Conservation (phyloP, 352 stramenopile genomes). For the Globisporangium yorkense region DNA sequence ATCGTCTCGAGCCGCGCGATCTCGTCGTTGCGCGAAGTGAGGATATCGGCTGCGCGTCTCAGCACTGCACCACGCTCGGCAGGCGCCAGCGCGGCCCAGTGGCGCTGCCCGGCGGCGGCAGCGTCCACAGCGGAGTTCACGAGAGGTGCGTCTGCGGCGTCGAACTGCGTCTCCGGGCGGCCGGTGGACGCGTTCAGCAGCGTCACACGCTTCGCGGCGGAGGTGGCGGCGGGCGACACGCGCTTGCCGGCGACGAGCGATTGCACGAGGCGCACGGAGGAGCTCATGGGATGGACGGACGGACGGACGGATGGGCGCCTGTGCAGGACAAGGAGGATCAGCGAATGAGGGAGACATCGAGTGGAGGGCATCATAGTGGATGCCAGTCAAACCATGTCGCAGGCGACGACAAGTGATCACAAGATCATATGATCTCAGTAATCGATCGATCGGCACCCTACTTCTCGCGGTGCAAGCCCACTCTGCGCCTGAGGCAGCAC, state of each 20-base stretch:
- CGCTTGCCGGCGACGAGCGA: constrained; percentile 76
- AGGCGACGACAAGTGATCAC: background rate
- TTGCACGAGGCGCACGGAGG: constrained; percentile 21
- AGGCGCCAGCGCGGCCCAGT: constrained; percentile 62
- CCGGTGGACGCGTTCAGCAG: constrained; percentile 56
- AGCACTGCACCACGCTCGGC: constrained; percentile 58
- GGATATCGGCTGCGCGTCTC: constrained; percentile 50
- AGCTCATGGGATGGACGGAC: constrained; percentile 4
- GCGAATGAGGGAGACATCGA: background rate
- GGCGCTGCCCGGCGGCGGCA: constrained; percentile 34
- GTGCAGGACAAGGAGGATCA: background rate
- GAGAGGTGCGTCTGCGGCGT: constrained; percentile 31
- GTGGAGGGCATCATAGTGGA: background rate
- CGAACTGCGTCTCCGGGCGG: constrained; percentile 47
- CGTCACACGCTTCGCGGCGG: constrained; percentile 24
- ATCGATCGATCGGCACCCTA: too few species aligned
- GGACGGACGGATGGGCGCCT: too few species aligned
- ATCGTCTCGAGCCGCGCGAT: constrained; percentile 71
- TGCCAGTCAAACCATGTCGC: background rate
- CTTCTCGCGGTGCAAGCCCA: too few species aligned
- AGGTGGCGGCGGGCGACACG: constrained; percentile 17
- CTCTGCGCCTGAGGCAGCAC: too few species aligned
- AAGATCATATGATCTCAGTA: too few species aligned
- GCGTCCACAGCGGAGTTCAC: constrained; percentile 46
- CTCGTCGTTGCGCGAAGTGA: constrained; percentile 53